These are phyloP conservation scores for Coemansia brasiliensis DNA, from an alignment of 192 early-diverging fungal species.

Conservation along the genomic window DNA sequence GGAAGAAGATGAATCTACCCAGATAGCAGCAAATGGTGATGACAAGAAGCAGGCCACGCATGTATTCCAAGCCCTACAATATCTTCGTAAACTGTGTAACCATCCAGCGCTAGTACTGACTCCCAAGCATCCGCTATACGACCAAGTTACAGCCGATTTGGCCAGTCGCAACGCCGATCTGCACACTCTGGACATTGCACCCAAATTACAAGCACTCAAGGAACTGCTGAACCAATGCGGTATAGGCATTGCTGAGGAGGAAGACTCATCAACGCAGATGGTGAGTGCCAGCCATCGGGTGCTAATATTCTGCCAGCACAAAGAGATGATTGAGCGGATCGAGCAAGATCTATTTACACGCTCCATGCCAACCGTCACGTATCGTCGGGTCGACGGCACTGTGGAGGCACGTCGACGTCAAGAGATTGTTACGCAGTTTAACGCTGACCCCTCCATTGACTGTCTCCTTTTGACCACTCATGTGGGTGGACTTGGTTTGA, in stretches of 20 bases:
- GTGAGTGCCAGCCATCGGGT: constrained; percentile 85
- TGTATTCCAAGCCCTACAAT: constrained; percentile 98
- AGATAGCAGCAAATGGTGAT: background rate
- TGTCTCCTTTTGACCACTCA: constrained; percentile 92
- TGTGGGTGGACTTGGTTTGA: constrained; percentile 96
- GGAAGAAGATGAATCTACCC: background rate
- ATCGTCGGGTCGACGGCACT: constrained; percentile 91
- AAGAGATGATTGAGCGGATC: constrained; percentile 95
- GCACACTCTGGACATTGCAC: constrained; percentile 63
- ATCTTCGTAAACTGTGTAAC: constrained; percentile 92
- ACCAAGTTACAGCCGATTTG: constrained; percentile 64
- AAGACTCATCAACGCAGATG: background rate
- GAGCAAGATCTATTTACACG: constrained; percentile 84
- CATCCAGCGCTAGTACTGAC: constrained; percentile 91
- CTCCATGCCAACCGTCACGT: constrained; percentile 85
- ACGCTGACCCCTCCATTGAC: constrained; percentile 94
- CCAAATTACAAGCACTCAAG: constrained; percentile 86
- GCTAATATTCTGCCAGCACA: constrained; percentile 94
- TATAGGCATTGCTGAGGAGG: constrained; percentile 62
- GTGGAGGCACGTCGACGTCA: constrained; percentile 82
- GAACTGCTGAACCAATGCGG: constrained; percentile 93
- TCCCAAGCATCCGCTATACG: constrained; percentile 83
- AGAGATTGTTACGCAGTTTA: constrained; percentile 91
- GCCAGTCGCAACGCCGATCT: constrained; percentile 45
- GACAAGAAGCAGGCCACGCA: constrained; percentile 63